A percentile compares a stretch with the other conserved stretches of the same genome.
phyloP scores from a whole-genome alignment of 192 early-diverging fungal species.

The Coemansia sp. region DNA sequence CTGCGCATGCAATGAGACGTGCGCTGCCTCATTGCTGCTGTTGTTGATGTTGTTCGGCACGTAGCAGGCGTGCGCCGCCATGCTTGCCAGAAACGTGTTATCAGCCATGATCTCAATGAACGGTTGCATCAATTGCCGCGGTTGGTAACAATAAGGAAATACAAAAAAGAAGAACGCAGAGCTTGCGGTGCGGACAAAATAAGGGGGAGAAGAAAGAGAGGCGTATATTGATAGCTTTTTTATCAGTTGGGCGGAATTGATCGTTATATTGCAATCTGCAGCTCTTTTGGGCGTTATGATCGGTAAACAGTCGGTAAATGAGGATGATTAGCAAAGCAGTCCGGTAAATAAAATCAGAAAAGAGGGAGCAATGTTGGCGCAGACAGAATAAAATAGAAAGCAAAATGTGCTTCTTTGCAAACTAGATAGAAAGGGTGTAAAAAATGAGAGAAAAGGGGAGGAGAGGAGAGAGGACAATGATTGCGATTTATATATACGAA shows the following conservation, averaged over 20 bases:
- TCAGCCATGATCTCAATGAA: constrained; percentile 2
- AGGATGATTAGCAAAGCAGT: not conserved
- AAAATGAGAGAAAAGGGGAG: not conserved
- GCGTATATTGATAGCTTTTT: not conserved
- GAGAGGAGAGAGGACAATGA: not conserved
- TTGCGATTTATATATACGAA: not conserved
- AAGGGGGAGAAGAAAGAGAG: not conserved
- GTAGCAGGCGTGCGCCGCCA: constrained; percentile 45
- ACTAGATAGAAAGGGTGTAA: not conserved
- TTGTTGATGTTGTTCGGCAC: constrained; percentile 15
- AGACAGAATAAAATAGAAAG: not conserved
- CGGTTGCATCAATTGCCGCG: constrained; percentile 8
- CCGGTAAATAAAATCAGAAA: too few species aligned
- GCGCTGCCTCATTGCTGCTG: constrained; percentile 3
- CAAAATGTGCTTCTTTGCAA: constrained; percentile 4
- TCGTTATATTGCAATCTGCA: not conserved
- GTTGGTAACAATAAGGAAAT: not conserved
- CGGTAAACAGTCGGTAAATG: not conserved
- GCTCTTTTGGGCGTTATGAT: not conserved
- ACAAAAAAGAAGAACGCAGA: not conserved
- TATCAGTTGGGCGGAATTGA: not conserved
- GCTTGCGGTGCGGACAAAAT: not conserved
- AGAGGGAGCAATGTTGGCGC: not conserved
- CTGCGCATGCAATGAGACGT: constrained; percentile 3
- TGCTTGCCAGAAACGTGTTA: constrained; percentile 28